Evolutionary conservation across 2,329 filamentous ascomycete species (phyloP), one percentile per base, ranked within the genome.

Genomic region (Tolypocladium tropicale): DNA sequence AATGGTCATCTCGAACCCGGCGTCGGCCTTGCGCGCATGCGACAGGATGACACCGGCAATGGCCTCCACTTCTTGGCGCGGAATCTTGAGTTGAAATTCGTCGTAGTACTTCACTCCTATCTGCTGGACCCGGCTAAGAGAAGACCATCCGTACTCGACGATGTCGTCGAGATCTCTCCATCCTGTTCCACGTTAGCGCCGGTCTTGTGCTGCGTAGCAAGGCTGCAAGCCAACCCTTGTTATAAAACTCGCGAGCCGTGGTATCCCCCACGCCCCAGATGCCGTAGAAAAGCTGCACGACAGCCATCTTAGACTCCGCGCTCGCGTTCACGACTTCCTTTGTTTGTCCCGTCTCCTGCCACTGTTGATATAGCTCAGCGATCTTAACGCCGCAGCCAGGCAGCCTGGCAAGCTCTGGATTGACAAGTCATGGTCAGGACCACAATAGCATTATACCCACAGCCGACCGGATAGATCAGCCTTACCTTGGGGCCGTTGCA

Each of bases 51-150:
- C 75, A 5, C 73, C 64, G 0, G 81, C 82, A 54, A 96, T 95
- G 0, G 68, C 65, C 62, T 90, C 85, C 0, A 90, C 88, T 68
- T 97, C 91, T 0, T 66, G 57, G 1, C 91, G 82, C 0, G 89
- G 80, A 5, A 97, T 89, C 16, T 81, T 83, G 18, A 78, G 71
- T 50, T 81, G 74, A 55, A 99, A 88, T 60, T 97, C 93, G 36
- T 95, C 88, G 68, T 95, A 96, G 71, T 85, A 96, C 68, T 97
- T 97, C 49, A 96, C 76, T 0, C 94, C 93, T 55, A 97, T 95
- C 68, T 97, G 91, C 70, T 96, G 93, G 1, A 90, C 88, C 14
- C 91, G 83, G 0, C 79, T 86, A 1, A 97, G 76, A 0, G 70
- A 77, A 23, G 76, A 68, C 93, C 93, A 97, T 12, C 89, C 91